Percentiles rank a stretch among this genome's conserved stretches.
phyloP scores from a whole-genome alignment of 371 early-diverging fungal species.

The Lichtheimia ramosa region DNA sequence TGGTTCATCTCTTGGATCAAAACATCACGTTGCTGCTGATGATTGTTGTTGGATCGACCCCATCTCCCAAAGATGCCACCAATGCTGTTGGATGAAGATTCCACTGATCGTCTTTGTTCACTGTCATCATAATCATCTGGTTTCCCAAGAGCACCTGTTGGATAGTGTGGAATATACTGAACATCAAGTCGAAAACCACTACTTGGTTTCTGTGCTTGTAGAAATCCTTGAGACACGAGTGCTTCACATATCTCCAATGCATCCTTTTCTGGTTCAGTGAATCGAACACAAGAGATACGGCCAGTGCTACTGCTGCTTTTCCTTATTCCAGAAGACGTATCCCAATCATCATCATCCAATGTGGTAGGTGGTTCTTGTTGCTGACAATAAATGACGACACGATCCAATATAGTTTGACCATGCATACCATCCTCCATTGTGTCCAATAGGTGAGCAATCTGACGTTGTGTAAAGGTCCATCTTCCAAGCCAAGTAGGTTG shows the following conservation, averaged over 20 bases:
- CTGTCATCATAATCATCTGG: constrained; percentile 1
- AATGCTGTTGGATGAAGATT: constrained; percentile 1
- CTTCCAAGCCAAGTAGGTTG: constrained; percentile 10
- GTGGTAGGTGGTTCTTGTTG: neutral
- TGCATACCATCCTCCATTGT: constrained; percentile 1
- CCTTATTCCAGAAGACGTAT: no score
- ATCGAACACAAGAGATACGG: neutral
- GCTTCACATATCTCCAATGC: constrained; percentile 8
- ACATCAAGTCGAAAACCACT: neutral
- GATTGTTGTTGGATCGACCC: constrained; percentile 14
- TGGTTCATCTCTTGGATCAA: constrained; percentile 36
- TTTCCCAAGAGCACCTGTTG: neutral
- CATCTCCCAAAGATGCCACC: constrained; percentile 25
- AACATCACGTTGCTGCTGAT: constrained; percentile 6
- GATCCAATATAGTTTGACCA: constrained; percentile 3
- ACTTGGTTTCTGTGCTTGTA: neutral
- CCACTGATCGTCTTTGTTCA: neutral
- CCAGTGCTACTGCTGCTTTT: neutral
- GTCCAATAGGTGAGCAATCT: constrained; percentile 12
- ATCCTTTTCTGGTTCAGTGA: constrained; percentile 9
- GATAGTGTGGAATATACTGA: neutral
- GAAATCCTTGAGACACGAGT: constrained; percentile 10
- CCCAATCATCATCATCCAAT: no score
- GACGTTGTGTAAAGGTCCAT: constrained; percentile 15
- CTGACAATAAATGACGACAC: constrained; percentile 4